phyloP scores from a whole-genome alignment of 2,329 filamentous ascomycete species.

The Pyrenochaeta sp. region DNA sequence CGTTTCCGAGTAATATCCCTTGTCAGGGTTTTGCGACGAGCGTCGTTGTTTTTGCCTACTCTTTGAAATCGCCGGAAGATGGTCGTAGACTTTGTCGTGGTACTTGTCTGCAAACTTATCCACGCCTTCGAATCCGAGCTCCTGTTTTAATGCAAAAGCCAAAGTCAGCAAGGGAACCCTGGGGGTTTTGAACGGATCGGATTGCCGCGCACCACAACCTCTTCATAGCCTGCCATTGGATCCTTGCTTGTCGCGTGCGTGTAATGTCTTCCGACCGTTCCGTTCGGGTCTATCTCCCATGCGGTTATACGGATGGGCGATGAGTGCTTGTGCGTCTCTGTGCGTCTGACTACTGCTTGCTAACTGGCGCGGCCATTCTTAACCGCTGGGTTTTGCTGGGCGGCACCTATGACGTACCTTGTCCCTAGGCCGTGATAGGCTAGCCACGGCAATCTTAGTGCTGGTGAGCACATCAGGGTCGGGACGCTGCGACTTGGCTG shows the following conservation, averaged over 20 bases:
- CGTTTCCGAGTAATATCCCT: conserved; percentile 8
- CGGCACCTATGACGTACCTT: neutral
- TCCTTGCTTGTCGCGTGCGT: neutral
- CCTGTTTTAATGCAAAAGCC: conserved; percentile 27
- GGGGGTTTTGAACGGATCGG: neutral
- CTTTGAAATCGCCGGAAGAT: conserved; percentile 19
- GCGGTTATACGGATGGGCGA: neutral
- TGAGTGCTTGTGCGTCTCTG: neutral
- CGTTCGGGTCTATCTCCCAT: conserved; percentile 12
- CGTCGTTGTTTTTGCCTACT: conserved; percentile 13
- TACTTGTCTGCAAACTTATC: conserved; percentile 40
- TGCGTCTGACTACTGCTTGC: conserved; percentile 4
- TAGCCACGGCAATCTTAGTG: neutral
- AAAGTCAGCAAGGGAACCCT: conserved; percentile 16
- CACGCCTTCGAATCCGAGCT: conserved; percentile 47
- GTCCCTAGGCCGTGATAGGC: neutral
- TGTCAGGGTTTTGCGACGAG: conserved; percentile 8
- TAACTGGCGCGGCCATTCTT: conserved; percentile 2
- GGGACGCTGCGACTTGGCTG: conserved; percentile 1
- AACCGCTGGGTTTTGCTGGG: neutral
- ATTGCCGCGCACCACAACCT: conserved; percentile 33
- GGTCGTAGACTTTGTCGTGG: conserved; percentile 37
- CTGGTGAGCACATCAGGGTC: neutral
- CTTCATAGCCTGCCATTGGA: conserved; percentile 32
- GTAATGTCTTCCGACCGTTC: conserved; percentile 19